Conservation (phyloP, 495 filamentous ascomycete species). For the Aspergillus baeticus region DNA sequence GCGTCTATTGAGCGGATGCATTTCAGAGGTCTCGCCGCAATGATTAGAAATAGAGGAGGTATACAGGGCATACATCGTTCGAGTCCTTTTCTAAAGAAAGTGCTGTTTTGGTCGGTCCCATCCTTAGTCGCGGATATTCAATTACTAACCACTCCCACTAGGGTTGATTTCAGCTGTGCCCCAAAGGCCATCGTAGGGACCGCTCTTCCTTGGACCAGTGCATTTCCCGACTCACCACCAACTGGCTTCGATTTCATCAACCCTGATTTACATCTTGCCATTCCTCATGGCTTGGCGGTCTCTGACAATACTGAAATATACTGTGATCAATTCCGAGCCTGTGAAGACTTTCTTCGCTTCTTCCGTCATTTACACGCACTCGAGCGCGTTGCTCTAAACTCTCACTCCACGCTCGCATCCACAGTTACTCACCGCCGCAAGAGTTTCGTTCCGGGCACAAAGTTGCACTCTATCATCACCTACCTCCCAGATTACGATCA, state of each 20-base stretch:
- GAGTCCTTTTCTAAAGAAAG: slow-evolving; percentile 25
- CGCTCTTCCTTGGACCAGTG: slow-evolving; percentile 26
- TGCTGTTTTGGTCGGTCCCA: slow-evolving; percentile 25
- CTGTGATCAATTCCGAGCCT: slow-evolving; percentile 23
- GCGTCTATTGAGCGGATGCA: slow-evolving; percentile 31
- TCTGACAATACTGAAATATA: slow-evolving; percentile 17
- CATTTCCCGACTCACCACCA: slow-evolving; percentile 17
- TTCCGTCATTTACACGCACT: slow-evolving; percentile 24
- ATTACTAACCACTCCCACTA: slow-evolving; percentile 6
- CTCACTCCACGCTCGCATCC: slow-evolving; percentile 10
- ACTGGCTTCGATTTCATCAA: slow-evolving; percentile 20
- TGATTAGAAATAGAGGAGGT: slow-evolving; percentile 27
- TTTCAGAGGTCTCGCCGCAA: slow-evolving; percentile 25
- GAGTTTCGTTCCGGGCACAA: slow-evolving; percentile 20
- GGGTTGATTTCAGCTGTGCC: slow-evolving; percentile 30
- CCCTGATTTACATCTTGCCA: slow-evolving; percentile 19
- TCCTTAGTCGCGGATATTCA: neutral
- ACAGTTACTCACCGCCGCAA: slow-evolving; percentile 9
- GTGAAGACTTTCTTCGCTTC: slow-evolving; percentile 29
- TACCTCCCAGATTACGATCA: slow-evolving; percentile 28
- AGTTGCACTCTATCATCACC: slow-evolving; percentile 22
- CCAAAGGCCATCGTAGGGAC: slow-evolving; percentile 28
- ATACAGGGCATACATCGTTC: slow-evolving; percentile 25
- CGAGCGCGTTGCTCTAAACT: slow-evolving; percentile 18
- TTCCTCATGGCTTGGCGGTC: slow-evolving; percentile 12